Evolutionary conservation across 1,139 yeast species (phyloP).

Genomic region (Geotrichum siamense): DNA sequence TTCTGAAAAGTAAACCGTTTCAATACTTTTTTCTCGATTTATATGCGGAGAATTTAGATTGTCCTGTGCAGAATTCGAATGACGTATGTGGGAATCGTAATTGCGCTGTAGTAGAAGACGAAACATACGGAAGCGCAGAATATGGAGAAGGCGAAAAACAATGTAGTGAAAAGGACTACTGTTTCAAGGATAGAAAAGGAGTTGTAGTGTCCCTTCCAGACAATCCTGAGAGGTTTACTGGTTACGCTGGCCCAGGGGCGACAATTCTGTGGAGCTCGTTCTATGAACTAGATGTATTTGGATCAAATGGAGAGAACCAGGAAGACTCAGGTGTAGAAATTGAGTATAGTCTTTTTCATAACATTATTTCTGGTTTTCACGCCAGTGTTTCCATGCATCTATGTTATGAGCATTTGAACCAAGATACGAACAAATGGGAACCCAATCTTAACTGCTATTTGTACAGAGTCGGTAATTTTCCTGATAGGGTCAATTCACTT

Average conservation of each 20-base stretch:
- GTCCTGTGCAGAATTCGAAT: background rate
- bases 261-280: conserved; percentile 89
- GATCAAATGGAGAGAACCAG: conserved; percentile 38
- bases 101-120: conserved; percentile 3
- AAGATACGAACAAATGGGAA: conserved; percentile 67
- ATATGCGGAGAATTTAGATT: background rate
- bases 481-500: conserved; percentile 80
- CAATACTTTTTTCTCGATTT: background rate
- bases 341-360: conserved; percentile 74
- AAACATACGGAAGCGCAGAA: background rate
- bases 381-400: conserved; percentile 91
- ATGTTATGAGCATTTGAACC: conserved; percentile 72
- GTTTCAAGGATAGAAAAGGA: conserved; percentile 36
- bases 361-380: conserved; percentile 86
- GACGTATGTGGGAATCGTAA: conserved; percentile 6
- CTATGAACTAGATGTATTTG: conserved; percentile 83
- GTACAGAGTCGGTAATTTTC: conserved; percentile 81
- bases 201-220: conserved; percentile 78
- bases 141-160: background rate
- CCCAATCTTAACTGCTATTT: conserved; percentile 77
- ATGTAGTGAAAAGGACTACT: background rate
- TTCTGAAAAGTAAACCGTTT: background rate
- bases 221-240: conserved; percentile 93
- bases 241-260: conserved; percentile 89
- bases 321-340: conserved; percentile 4